Percentiles rank a stretch among this genome's conserved stretches.
Evolutionary conservation across 2,329 filamentous ascomycete species (phyloP).

Genomic region (Cladobotryum protrusum): DNA sequence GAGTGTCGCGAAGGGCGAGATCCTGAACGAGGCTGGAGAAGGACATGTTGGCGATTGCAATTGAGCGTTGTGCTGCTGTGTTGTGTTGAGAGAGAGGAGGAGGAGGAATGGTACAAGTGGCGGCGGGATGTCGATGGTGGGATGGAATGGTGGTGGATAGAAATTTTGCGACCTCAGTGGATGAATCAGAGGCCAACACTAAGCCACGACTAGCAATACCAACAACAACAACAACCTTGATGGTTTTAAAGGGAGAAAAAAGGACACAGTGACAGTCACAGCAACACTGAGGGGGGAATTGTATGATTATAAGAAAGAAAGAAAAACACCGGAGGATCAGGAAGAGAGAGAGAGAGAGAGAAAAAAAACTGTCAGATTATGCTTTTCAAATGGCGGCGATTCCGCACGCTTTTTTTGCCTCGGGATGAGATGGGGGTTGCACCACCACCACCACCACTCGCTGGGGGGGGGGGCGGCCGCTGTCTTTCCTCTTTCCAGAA

Average conservation of each 20-base stretch:
- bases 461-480: too few species aligned
- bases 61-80: not conserved
- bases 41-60: conserved; percentile 43
- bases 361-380: not conserved
- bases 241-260: too few species aligned
- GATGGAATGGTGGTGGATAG: too few species aligned
- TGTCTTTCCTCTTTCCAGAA: too few species aligned
- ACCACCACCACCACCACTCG: too few species aligned
- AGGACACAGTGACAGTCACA: not conserved
- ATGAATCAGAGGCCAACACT: not conserved
- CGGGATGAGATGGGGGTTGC: not conserved
- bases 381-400: not conserved
- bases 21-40: conserved; percentile 64
- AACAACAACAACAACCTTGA: not conserved
- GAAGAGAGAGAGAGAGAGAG: too few species aligned
- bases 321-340: not conserved
- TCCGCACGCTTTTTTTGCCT: not conserved
- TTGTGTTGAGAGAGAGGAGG: conserved; percentile 11
- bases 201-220: not conserved
- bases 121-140: not conserved
- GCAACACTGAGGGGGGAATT: not conserved
- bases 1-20: conserved; percentile 51
- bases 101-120: not conserved
- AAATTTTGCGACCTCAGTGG: too few species aligned
- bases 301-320: not conserved